Percentiles rank a stretch among this genome's conserved stretches.
These are phyloP conservation scores for Botrytis medusae DNA, from an alignment of 2,329 filamentous ascomycete genomes.

Conservation along the genomic window DNA sequence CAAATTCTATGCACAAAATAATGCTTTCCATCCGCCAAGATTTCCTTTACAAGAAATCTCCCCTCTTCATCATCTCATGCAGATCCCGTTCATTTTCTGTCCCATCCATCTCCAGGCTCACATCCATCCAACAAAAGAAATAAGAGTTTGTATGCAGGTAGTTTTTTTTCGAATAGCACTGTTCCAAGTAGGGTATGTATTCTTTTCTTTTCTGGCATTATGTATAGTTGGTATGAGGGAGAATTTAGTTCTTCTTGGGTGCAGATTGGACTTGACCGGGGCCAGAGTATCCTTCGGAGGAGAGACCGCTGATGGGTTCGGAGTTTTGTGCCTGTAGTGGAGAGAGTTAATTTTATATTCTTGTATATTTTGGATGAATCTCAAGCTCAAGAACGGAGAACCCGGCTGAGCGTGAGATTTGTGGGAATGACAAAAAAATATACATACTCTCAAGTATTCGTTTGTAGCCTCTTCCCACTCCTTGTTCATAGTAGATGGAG, in stretches of 20 bases:
- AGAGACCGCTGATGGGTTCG: constrained; percentile 83
- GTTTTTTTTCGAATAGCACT: constrained; percentile 16
- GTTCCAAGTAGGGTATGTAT: constrained; percentile 1
- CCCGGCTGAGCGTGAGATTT: not conserved
- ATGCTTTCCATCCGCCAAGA: not conserved
- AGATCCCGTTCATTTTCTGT: not conserved
- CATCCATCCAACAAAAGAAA: constrained; percentile 15
- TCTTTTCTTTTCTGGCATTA: constrained; percentile 16
- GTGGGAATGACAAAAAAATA: not conserved
- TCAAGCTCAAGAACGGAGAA: not conserved
- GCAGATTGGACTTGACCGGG: constrained; percentile 70
- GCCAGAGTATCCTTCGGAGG: constrained; percentile 75
- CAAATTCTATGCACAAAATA: constrained; percentile 20
- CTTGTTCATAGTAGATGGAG: constrained; percentile 87
- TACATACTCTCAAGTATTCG: constrained; percentile 84
- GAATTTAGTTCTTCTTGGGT: constrained; percentile 36
- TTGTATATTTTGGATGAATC: not conserved
- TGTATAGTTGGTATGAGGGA: constrained; percentile 6
- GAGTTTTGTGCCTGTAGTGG: constrained; percentile 69
- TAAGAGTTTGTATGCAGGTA: not conserved
- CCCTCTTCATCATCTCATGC: not conserved
- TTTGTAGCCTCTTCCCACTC: constrained; percentile 96
- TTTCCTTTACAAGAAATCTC: not conserved
- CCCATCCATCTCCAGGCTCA: not conserved
- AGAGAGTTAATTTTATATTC: constrained; percentile 19